Percentiles rank a stretch among this genome's conserved stretches.
Conservation (phyloP, 2,329 filamentous ascomycete species). For the Aspergillus carbonarius region DNA sequence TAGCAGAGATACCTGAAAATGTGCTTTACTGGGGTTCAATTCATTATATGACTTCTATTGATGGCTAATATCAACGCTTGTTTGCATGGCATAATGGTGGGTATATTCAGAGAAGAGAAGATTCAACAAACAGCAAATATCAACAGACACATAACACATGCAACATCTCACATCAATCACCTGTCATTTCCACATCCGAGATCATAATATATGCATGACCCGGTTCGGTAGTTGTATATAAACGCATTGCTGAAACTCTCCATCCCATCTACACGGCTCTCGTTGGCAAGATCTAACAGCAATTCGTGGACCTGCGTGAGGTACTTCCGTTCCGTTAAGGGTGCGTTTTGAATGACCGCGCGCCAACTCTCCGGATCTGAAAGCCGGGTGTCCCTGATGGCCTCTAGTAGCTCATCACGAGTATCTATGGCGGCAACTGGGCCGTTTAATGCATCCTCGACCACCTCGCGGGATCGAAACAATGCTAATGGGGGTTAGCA, state of each 20-base stretch:
- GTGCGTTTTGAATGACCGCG: slow-evolving; percentile 72
- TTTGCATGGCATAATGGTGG: slow-evolving; percentile 10
- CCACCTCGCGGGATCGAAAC: slow-evolving; percentile 57
- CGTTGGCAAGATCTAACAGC: slow-evolving; percentile 61
- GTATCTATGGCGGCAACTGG: slow-evolving; percentile 87
- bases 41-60: background rate
- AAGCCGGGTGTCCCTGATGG: slow-evolving; percentile 71
- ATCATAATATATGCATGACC: slow-evolving; percentile 82
- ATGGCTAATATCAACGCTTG: background rate
- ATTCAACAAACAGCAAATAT: slow-evolving; percentile 6
- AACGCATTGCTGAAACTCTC: slow-evolving; percentile 68
- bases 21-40: slow-evolving; percentile 2
- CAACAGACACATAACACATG: slow-evolving; percentile 16
- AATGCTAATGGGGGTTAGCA: slow-evolving; percentile 41
- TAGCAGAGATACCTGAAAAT: slow-evolving; percentile 34
- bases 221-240: slow-evolving; percentile 88
- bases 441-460: slow-evolving; percentile 70
- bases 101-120: slow-evolving; percentile 22
- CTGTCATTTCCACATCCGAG: slow-evolving; percentile 45
- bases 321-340: slow-evolving; percentile 76
- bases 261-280: slow-evolving; percentile 49
- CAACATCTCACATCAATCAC: slow-evolving; percentile 11
- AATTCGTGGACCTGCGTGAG: slow-evolving; percentile 78
- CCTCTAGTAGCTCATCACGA: slow-evolving; percentile 75
- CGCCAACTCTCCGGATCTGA: slow-evolving; percentile 84